These are phyloP conservation scores for Ochetophila trinervis DNA, from an alignment of 306 rosid species.

Conservation along the genomic window DNA sequence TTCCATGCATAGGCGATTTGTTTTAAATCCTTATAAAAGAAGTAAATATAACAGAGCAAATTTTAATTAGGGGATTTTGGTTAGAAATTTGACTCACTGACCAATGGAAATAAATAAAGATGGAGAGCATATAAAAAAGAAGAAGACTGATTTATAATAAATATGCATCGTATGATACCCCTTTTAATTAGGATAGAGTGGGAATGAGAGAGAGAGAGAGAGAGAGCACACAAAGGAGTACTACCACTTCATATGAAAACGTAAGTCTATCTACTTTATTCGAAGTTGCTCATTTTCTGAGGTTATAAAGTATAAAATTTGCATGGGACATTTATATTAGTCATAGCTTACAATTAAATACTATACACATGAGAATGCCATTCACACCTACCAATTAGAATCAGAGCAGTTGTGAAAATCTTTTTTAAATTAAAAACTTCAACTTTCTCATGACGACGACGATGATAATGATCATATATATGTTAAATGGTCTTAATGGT, in stretches of 20 bases:
- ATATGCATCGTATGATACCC: too few species aligned
- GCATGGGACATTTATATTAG: slow-evolving; percentile 11
- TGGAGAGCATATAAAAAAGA: too few species aligned
- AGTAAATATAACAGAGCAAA: too few species aligned
- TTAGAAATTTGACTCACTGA: too few species aligned
- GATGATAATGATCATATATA: not conserved
- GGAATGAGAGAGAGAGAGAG: too few species aligned
- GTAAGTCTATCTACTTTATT: slow-evolving; percentile 23
- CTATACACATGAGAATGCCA: slow-evolving; percentile 24
- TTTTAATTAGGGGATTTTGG: too few species aligned
- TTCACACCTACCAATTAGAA: slow-evolving; percentile 28
- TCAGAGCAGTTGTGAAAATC: slow-evolving; percentile 25
- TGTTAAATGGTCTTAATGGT: slow-evolving; percentile 4
- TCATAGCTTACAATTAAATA: slow-evolving; percentile 10
- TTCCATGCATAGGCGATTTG: too few species aligned
- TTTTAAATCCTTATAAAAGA: too few species aligned
- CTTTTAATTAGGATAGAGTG: not conserved
- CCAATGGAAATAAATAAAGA: too few species aligned
- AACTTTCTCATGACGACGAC: not conserved
- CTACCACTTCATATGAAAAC: slow-evolving; percentile 22
- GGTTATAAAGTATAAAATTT: slow-evolving; percentile 24
- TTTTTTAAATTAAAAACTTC: slow-evolving; percentile 23
- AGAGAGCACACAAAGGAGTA: not conserved
- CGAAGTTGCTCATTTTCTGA: slow-evolving; percentile 13
- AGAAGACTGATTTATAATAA: too few species aligned